Percentiles rank a stretch among this genome's conserved stretches.
These are phyloP conservation scores for Ziziphus jujuba DNA, from an alignment of 306 rosid genomes.

Conservation along the genomic window DNA sequence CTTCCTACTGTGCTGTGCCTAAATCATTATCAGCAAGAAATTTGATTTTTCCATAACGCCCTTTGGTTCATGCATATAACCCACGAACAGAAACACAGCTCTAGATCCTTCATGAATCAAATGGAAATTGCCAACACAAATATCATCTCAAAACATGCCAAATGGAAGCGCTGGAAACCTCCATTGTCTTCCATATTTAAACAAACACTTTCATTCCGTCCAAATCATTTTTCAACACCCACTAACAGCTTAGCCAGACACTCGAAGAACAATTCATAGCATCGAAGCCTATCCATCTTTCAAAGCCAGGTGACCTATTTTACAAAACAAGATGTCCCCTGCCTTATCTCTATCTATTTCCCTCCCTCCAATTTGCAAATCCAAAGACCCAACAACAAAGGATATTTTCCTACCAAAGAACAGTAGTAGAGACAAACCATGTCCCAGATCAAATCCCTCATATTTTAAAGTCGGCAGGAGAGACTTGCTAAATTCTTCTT, in stretches of 20 bases:
- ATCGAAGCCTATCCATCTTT: not conserved
- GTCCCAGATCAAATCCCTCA: conserved; percentile 20
- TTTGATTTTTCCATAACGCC: not conserved
- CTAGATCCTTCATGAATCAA: conserved; percentile 35
- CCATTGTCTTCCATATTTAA: conserved; percentile 27
- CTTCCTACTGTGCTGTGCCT: too few species aligned
- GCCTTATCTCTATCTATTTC: conserved; percentile 43
- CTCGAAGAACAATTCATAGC: not conserved
- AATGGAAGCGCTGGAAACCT: conserved; percentile 45
- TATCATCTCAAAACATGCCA: conserved; percentile 19
- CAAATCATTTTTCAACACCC: conserved; percentile 3
- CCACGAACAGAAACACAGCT: not conserved
- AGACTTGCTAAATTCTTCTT: conserved; percentile 34
- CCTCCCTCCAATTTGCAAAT: conserved; percentile 46
- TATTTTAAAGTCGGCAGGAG: conserved; percentile 42
- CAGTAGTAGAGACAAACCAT: conserved; percentile 36
- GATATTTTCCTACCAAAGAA: conserved; percentile 30
- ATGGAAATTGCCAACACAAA: conserved; percentile 2
- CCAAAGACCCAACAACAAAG: conserved; percentile 41
- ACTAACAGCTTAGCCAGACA: conserved; percentile 9
- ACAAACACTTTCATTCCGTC: conserved; percentile 23
- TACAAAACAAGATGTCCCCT: conserved; percentile 36
- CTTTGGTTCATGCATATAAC: not conserved
- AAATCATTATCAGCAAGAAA: not conserved
- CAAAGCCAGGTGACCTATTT: not conserved